Evolutionary conservation across 2,329 filamentous ascomycete species (phyloP), one percentile per base, ranked within the genome.

Genomic region (Cercospora citrullina): DNA sequence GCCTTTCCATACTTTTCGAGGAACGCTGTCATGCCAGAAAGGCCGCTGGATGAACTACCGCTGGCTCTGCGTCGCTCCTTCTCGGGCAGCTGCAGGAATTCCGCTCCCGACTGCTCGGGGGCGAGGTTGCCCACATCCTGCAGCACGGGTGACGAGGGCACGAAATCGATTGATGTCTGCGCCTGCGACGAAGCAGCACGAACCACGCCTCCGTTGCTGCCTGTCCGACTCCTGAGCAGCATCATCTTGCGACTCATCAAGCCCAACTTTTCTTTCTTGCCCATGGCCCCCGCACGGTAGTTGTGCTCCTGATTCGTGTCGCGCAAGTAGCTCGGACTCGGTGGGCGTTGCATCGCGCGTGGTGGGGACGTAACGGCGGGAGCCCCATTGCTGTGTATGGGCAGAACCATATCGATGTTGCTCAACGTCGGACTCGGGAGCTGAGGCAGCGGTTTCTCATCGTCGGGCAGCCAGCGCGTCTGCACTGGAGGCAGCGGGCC

Each of bases 381-480:
- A 16, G 64, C 59, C 26, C 48, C 59, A 60, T 68, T 89, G 36
- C 36, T 42, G 77, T 91, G 89, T 6, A 64, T 57, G 69, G 94
- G 94, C 63, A 97, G 70, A 18, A 97, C 96, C 92, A 97, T 94
- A 79, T 96, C 94, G 63, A 93, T 93, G 79, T 97, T 96, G 65
- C 93, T 96, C 75, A 97, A 83, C 2, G 94, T 96, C 58, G 94
- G 94, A 68, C 92, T 96, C 12, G 88, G 88, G 71, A 91, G 89
- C 36, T 72, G 69, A n/a, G 76, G 76, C 63, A 76, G 69, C 48
- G 73, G 74, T 62, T 75, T 75, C 28, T 74, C 72, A 21, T 64
- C 63, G 18, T 62, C 55, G 16, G 36, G 23, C 31, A n/a, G 48
- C 66, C 65, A 69, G 30, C 14, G 16, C 18, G 69, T 68, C 48